Base-by-base conservation (phyloP, 2,329 filamentous ascomycete species). In the Rhinocladiella similis region DNA sequence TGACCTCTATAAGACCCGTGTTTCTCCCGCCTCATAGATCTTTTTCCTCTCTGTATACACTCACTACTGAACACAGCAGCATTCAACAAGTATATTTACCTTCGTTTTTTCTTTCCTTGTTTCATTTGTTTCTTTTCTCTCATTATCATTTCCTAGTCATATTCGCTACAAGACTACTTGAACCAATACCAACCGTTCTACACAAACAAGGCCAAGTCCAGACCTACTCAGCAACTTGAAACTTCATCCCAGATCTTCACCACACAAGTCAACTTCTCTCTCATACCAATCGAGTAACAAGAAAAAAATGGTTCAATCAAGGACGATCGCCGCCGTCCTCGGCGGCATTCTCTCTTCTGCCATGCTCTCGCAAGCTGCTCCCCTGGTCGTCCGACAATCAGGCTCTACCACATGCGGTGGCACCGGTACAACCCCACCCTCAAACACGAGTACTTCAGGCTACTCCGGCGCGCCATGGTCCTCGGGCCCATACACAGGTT, bases 51-150 rank as follows among this genome's bases (percentile, higher is more conserved):
- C 54, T 48, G 18, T 41, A 49, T 47, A 47, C 51, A 57, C 46
- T 33, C 50, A 50, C 43, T 41, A 60, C 51, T 61, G 48, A 53
- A 53, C 48, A 53, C 51, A 60, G 42, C 54, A 52, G 51, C 48
- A 42, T 16, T 9, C 35, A 51, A 50, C 27, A 42, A 52, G 33
- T 65, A 52, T 22, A 46, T 72, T 47, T 71, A 62, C 35, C 36
- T 27, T 38, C 57, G 47, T 13, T 45, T 58, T 64, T 54, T 39
- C 36, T 27, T 35, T 58, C 47, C 10, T 45, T 58, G 50, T 48
- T 33, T 43, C 38, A 33, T 60, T 54, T 42, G 19, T 53, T 57
- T 50, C 58, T 33, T 50, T 54, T 50, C 61, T 60, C 45, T 52
- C 36, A 54, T 55, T 58, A 59, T 43, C 18, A 29, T 42, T 50